Evolutionary conservation across 352 stramenopile species (phyloP), one percentile per base, ranked within the genome.

Genomic region (Globisporangium heterothallicum): DNA sequence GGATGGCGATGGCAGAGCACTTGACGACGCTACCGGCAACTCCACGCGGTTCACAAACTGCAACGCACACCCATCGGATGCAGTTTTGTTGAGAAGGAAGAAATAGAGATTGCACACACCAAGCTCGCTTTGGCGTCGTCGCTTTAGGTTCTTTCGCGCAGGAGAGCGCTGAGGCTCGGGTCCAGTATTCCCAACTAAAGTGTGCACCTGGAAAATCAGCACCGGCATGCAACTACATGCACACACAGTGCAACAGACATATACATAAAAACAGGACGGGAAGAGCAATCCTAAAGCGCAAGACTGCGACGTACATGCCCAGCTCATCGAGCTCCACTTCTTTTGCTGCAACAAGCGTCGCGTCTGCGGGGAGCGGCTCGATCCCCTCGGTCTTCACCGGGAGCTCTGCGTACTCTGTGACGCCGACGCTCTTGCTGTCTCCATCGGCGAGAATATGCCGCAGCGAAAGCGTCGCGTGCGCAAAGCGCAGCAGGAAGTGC

Each of bases 311-410:
- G 49, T 57, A 84, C 73, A 52, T 64, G 42, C 66, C 70, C n/a
- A 80, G 48, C 5, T 63, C 38, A 0, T 49, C 36, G 42, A 78
- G 59, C 52, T 72, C 59, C 40, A 80, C 66, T 50, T 74, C 62
- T 42, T 66, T 65, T 5, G 61, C 66, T 19, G 61, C 70, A 9
- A 78, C 59, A 18, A 84, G 64, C 8, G 27, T 48, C 26, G 70
- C 66, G 12, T 64, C 44, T 3, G 24, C n/a, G 14, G 68, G 64
- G 36, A 82, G 27, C 18, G 40, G 34, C 34, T 42, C 40, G 16
- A 56, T 25, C 4, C 29, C 38, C 4, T 55, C 38, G 0, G 5
- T 30, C 7, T 49, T 41, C 26, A 63, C 49, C 0, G 34, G 13
- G 25, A 59, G 19, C 27, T 54, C 14, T 24, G 46, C 22, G 24